Evolutionary conservation across 129 eudicot species (phyloP).

Genomic region (Flaveria linearis): DNA sequence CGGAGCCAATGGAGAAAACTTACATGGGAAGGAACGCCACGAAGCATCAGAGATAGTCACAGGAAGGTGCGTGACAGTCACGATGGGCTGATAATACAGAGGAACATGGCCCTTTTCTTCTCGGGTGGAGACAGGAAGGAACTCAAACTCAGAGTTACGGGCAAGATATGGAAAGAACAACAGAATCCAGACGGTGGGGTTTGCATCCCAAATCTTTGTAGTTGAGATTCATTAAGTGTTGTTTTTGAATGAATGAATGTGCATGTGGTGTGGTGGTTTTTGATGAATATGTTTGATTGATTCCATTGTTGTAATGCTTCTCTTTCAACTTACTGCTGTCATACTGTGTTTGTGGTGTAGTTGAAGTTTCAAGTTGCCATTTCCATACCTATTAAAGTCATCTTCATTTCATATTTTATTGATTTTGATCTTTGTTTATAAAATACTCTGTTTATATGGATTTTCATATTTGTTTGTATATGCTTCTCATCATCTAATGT

Average conservation of each 20-base stretch:
- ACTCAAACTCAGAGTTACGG: slow-evolving; percentile 93
- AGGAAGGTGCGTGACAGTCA: slow-evolving; percentile 93
- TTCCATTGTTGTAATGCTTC: slow-evolving; percentile 23
- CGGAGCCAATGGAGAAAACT: slow-evolving; percentile 87
- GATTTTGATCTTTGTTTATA: no score
- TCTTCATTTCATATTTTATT: no score
- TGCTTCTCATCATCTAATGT: background rate
- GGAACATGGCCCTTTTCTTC: slow-evolving; percentile 93
- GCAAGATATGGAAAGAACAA: slow-evolving; percentile 95
- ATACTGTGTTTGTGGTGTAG: slow-evolving; percentile 21
- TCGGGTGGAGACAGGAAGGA: slow-evolving; percentile 92
- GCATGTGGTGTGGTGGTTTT: background rate
- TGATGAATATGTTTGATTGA: slow-evolving; percentile 14
- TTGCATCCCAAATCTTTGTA: slow-evolving; percentile 78
- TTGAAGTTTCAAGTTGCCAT: slow-evolving; percentile 27
- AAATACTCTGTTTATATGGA: background rate
- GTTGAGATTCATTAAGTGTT: slow-evolving; percentile 35
- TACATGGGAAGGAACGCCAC: slow-evolving; percentile 92
- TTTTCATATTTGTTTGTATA: background rate
- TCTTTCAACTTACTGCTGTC: slow-evolving; percentile 19
- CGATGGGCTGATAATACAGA: slow-evolving; percentile 85
- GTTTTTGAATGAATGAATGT: slow-evolving; percentile 18
- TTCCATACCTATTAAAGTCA: background rate
- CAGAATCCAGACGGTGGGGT: slow-evolving; percentile 69
- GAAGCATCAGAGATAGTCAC: slow-evolving; percentile 92